Percentiles rank a stretch among this genome's conserved stretches.
Evolutionary conservation across 2,329 filamentous ascomycete genomes (phyloP).

Genomic region (Calycina herbarum): DNA sequence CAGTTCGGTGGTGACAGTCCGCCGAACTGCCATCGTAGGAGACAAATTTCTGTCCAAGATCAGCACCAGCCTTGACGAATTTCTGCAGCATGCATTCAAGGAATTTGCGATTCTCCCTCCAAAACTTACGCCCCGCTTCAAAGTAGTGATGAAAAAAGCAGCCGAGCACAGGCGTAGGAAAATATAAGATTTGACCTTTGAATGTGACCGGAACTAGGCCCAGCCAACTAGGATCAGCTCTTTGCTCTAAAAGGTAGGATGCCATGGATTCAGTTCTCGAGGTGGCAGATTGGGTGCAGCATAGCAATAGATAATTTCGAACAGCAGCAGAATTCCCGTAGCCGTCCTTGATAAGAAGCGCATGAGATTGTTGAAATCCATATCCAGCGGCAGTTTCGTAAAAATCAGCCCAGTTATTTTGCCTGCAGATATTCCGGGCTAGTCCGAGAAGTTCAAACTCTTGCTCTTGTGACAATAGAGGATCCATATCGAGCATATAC

Average conservation of each 20-base stretch:
- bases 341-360: neutral
- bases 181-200: neutral
- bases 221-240: neutral
- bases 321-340: neutral
- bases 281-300: neutral
- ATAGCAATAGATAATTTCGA: neutral
- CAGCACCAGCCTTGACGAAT: no score
- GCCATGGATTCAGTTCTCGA: neutral
- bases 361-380: neutral
- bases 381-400: neutral
- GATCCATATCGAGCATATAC: neutral
- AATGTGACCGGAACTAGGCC: neutral
- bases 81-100: no score
- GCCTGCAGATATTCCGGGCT: neutral
- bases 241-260: neutral
- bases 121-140: no score
- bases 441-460: neutral
- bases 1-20: no score
- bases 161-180: neutral
- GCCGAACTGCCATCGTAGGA: no score
- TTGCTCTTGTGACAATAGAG: neutral
- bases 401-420: neutral
- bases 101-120: no score
- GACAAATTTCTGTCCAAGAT: no score
- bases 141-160: neutral